Evolutionary conservation across 345 rosid genomes (phyloP).

Genomic region (Dovyalis caffra): DNA sequence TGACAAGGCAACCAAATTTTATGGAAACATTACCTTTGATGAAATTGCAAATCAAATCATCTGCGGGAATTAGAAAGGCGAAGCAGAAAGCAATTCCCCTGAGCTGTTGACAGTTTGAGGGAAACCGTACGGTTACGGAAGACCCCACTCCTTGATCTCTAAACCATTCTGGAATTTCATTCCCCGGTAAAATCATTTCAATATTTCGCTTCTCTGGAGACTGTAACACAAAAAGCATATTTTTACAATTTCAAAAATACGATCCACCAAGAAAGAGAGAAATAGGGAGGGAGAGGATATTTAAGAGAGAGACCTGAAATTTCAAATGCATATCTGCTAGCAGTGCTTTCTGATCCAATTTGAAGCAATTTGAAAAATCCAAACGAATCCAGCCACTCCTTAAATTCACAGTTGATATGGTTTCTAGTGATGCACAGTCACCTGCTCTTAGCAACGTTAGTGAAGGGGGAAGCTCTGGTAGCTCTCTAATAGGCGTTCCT

Average conservation of each 20-base stretch:
- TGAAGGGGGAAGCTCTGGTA: too few relatives aligned
- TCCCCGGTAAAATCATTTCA: conserved; percentile 6
- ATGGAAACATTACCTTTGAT: accelerated
- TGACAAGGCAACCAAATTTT: too few relatives aligned
- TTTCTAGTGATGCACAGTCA: background rate
- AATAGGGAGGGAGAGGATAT: too few relatives aligned
- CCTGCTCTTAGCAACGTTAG: too few relatives aligned
- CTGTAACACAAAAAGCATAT: background rate
- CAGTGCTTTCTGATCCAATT: background rate
- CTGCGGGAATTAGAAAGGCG: background rate
- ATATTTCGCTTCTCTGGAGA: background rate
- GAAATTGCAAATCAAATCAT: background rate
- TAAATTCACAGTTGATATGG: background rate
- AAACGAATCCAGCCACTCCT: background rate
- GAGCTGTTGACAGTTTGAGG: background rate
- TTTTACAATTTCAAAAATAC: background rate
- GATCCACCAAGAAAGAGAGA: background rate
- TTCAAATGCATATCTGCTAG: background rate
- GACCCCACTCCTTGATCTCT: background rate
- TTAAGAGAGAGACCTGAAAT: background rate
- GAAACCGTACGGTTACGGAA: background rate
- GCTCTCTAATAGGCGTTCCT: too few relatives aligned
- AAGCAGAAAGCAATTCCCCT: background rate
- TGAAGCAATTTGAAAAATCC: background rate
- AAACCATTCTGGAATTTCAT: conserved; percentile 19